Percentiles rank a stretch among this genome's conserved stretches.
Evolutionary conservation across 202 grass and related monocot genomes (phyloP).

Genomic region (Cymbopogon flexuosus): DNA sequence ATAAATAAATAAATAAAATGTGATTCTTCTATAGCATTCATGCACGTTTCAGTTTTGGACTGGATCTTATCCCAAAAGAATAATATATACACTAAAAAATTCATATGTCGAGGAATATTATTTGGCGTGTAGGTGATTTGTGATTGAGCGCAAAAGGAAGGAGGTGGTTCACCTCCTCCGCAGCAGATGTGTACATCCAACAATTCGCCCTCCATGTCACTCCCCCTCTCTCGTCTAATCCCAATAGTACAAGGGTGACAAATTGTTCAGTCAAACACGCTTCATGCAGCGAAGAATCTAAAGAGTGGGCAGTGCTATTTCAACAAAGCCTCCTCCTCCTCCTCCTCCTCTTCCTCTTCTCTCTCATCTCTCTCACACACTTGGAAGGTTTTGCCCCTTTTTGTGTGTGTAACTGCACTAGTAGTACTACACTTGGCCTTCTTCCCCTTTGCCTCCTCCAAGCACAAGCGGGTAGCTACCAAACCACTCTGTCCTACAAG

Average conservation of each 20-base stretch:
- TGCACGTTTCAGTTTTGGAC: neutral
- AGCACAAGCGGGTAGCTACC: neutral
- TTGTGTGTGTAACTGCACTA: conserved; percentile 30
- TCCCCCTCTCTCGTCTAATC: conserved; percentile 54
- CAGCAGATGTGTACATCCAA: conserved; percentile 35
- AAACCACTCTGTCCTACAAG: conserved; percentile 33
- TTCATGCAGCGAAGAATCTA: conserved; percentile 83
- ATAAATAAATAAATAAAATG: neutral
- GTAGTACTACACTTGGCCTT: conserved; percentile 21
- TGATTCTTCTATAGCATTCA: neutral
- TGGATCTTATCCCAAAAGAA: conserved; percentile 37
- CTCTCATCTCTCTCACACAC: neutral
- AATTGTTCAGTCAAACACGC: conserved; percentile 99
- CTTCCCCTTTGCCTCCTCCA: neutral
- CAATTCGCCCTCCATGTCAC: conserved; percentile 36
- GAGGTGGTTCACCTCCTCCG: neutral
- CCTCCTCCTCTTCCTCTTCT: too few relatives aligned
- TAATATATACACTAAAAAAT: neutral
- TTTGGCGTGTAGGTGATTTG: neutral
- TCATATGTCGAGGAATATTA: neutral
- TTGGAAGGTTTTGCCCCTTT: neutral
- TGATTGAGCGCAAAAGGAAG: conserved; percentile 13
- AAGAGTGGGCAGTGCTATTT: conserved; percentile 49
- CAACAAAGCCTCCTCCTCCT: conserved; percentile 34
- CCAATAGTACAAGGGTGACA: conserved; percentile 59